Evolutionary conservation across 2,329 filamentous ascomycete species (phyloP), one percentile per base, ranked within the genome.

Genomic region (Dryadomyces quercivorus): DNA sequence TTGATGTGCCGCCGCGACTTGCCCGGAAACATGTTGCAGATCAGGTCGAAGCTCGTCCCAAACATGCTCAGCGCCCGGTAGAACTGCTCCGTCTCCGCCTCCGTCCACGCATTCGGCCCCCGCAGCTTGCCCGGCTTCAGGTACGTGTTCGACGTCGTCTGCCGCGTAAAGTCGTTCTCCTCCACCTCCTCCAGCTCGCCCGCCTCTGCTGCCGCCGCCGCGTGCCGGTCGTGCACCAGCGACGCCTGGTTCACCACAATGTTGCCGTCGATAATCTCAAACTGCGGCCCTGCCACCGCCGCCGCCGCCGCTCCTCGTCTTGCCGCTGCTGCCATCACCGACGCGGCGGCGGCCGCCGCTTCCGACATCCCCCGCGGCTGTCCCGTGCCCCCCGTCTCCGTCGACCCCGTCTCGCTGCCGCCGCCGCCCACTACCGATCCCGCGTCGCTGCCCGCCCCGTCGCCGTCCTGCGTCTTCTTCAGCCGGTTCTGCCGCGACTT

Each of bases 31-130:
- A 90, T 82, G 61, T 81, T 80, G 56, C 80, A 77, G 61, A 94
- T 90, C 69, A 88, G 87, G 65, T 84, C 78, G 64, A 93, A 94
- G 65, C 92, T 87, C 1, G 86, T 92, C 55, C 88, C 88, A 63
- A 89, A 91, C 75, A 85, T 86, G 55, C 75, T 71, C 2, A 94
- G 74, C 1, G 81, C 84, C 31, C 83, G 77, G 71, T 90, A 93
- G 69, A 93, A 93, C 47, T 80, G 73, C 54, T 86, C 83, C 3
- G 85, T 92, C 57, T 84, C 79, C 13, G 80, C 77, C n/a, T 79
- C 75, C 51, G 75, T 80, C 88, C 88, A 94, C 36, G 78, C 73
- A 60, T 85, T 81, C 26, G 78, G 74, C 55, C 82, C 80, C 67
- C 78, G 70, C 63, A 81, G 70, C 64, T 86, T 84, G 63, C 84